Conservation (phyloP, 2,329 filamentous ascomycete genomes). For the Calonectria ilicicola region DNA sequence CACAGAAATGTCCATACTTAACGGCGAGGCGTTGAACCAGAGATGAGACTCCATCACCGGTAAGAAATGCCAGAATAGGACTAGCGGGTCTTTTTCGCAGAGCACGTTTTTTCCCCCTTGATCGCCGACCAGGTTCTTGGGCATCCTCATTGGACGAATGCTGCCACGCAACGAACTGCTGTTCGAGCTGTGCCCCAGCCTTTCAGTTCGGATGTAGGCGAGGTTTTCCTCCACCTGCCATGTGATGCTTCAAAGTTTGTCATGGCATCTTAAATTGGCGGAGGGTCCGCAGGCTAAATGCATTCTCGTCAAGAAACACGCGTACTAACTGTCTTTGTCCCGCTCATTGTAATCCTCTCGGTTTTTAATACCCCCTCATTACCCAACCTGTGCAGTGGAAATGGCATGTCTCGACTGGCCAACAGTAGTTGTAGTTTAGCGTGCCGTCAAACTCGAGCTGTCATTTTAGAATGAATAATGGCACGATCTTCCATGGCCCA, state of each 20-base stretch:
- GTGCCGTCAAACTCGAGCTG: not conserved
- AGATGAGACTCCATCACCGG: not conserved
- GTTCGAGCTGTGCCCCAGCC: not conserved
- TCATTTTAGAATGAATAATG: not conserved
- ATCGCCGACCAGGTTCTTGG: not conserved
- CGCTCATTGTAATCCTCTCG: not conserved
- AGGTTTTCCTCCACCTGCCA: conserved; percentile 2
- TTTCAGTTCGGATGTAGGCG: not conserved
- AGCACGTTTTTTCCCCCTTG: not conserved
- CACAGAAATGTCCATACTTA: not conserved
- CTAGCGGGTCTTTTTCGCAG: not conserved
- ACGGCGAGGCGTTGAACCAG: not conserved
- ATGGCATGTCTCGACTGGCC: not conserved
- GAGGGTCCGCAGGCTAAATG: not conserved
- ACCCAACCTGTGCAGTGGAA: not conserved
- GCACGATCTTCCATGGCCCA: not conserved
- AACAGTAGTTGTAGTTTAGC: not conserved
- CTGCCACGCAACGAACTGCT: not conserved
- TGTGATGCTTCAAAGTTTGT: conserved; percentile 1
- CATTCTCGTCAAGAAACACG: not conserved
- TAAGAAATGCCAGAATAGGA: not conserved
- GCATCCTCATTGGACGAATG: not conserved
- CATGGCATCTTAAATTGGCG: not conserved
- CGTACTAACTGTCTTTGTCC: not conserved
- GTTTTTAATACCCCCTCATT: not conserved